Evolutionary conservation across 2,329 filamentous ascomycete genomes (phyloP), one percentile per base, ranked within the genome.

Genomic region (Aspergillaceae sp.): DNA sequence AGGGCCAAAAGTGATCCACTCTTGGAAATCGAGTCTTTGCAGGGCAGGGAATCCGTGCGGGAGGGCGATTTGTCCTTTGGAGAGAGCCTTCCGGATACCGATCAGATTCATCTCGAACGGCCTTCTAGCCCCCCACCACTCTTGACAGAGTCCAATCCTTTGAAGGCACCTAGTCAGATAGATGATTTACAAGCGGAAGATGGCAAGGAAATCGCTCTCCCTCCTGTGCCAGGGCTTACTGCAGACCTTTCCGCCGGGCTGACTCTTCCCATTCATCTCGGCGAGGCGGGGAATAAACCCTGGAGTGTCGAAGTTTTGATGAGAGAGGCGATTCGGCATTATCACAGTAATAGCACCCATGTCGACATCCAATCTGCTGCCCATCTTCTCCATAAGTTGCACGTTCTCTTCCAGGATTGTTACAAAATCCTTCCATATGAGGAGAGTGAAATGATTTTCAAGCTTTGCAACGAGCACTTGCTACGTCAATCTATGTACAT

Each of bases 381-480:
- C 4, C 68, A 70, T 52, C 48, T 71, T 6, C 62, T 71, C 4
- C 63, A 67, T 28, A 70, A 66, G 46, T 47, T 70, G 35, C 66
- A 68, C 44, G 42, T 62, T 19, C 58, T 71, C 7, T 69, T 69
- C 42, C 52, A 57, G 6, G 61, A 65, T 9, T 64, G 61, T 41
- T 66, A 68, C 35, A 48, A 59, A 27, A 64, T 71, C 19, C 54
- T 70, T 40, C 65, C 66, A 1, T 64, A 63, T 33, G 58, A 66
- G 44, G 76, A 81, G 54, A 68, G 75, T 42, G 77, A 81, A 56
- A 66, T 69, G 40, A 75, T 81, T 37, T 71, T 81, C 37, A 68
- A 73, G 36, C 67, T 73, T 3, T 82, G 82, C 58, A 77, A 83
- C 59, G 72, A 74, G 42, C 75, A 77, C 46, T 67, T 83, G 7